Base-by-base conservation (phyloP, 2,329 filamentous ascomycete species). In the Alternaria hordeiaustralica region DNA sequence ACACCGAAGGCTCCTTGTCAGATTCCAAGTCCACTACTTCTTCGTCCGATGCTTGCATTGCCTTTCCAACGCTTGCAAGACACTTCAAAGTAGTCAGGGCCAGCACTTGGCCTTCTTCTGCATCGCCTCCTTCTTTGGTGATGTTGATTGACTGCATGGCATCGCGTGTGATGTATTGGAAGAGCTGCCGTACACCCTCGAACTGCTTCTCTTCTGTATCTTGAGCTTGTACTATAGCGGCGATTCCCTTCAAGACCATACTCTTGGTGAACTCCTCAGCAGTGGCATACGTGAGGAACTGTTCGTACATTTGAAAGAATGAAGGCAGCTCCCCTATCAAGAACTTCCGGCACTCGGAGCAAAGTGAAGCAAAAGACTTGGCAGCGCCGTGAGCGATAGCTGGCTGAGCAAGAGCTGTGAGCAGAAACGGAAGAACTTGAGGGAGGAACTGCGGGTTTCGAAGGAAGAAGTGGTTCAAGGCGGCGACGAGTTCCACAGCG, bases 381-480 rank as follows among this genome's bases (percentile, higher is more conserved):
- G 92, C 92, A 4, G 92, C 91, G 53, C 87, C 85, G n/a, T 85
- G 83, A 9, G 89, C 88, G 47, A 94, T 83, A 5, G 85, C 81
- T 2, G 86, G 81, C 30, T 90, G 88, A 18, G 86, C 85, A 5
- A 95, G 83, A 7, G 91, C 89, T 30, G 85, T 86, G 75, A 96
- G 94, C 1, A 96, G 84, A 47, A 95, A 88, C 53, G 90, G 91
- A 23, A 96, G 82, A 2, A 90, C 90, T 45, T 88, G 83, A 1
- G 92, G 90, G 1, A 96, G 84, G 64, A 88, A 87, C 30, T 87
- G 84, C 2, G 88, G 83, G 73, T 92, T 88, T 21, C 89, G 86
- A 71, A 92, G 87, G 76, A 96, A 95, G 79, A 92, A 96, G 58
- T 90, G 87, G 6, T 91, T 88, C 74, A 93, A 94, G 25, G 88